Evolutionary conservation across 2,329 filamentous ascomycete genomes (phyloP), one percentile per base, ranked within the genome.

Genomic region (Nannizzia gypsea): DNA sequence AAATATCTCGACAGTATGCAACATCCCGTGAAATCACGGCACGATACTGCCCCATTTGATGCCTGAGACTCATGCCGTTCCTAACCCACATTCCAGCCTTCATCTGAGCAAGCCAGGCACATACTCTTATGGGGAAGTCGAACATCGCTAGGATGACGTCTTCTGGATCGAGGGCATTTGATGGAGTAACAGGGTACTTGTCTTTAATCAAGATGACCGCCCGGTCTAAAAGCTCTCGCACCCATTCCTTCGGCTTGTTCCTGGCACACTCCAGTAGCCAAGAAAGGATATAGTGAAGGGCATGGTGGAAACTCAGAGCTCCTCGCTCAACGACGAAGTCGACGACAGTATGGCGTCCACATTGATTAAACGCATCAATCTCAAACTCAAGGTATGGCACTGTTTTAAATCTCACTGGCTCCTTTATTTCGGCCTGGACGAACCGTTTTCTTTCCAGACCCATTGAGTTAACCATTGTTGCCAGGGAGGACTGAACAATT

Each of bases 1-100:
- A 95, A 50, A 99, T 88, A 69, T 99, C 95, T 61, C 93, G 84
- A 67, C 96, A 92, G 68, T 96, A 92, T 1, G 90, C 90, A 20
- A 96, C 88, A 72, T 99, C 93, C 65, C 93, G 82, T 68, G 95
- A 89, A 9, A 85, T 84, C 13, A 96, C 90, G 44, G 90, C 91
- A 15, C 90, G 86, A 71, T 99, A 99, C 17, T 91, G 93, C 58
- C 88, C 88, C 71, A 95, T 93, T 73, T 99, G 93, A 71, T 99
- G 93, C 42, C 92, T 85, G 57, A 99, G 81, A 67, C 92, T 97
- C 69, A 99, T 90, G 1, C 93, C 93, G 70, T 99, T 99, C 60
- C 93, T 85, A 64, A 99, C 92, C 93, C 95, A 99, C 85, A 97
- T 95, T 57, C 90, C 89, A 17, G 92, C 90, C 72, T 95, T 96